phyloP scores from a whole-genome alignment of 495 filamentous ascomycete genomes.

The Aspergillus bridgeri region DNA sequence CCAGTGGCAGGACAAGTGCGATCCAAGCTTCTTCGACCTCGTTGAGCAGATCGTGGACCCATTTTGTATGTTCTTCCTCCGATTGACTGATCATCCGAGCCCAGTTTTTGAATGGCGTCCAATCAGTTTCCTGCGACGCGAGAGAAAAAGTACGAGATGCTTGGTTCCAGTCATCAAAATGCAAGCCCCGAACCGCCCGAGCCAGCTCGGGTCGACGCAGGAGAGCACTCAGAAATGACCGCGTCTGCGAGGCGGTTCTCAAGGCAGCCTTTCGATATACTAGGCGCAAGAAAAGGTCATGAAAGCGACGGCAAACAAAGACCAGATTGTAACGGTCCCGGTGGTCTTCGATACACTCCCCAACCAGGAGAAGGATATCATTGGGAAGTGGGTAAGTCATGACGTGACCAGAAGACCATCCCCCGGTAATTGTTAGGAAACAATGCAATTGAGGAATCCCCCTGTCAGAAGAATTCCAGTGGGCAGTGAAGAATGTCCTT shows the following conservation, averaged over 20 bases:
- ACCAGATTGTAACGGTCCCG: slow-evolving; percentile 31
- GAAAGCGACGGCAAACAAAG: slow-evolving; percentile 29
- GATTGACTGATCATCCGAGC: slow-evolving; percentile 17
- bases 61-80: slow-evolving; percentile 21
- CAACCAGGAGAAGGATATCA: slow-evolving; percentile 32
- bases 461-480: background rate
- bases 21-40: slow-evolving; percentile 31
- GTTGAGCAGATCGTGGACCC: slow-evolving; percentile 22
- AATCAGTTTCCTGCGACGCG: slow-evolving; percentile 6
- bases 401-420: background rate
- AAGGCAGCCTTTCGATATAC: slow-evolving; percentile 23
- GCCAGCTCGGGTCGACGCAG: slow-evolving; percentile 23
- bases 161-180: slow-evolving; percentile 23
- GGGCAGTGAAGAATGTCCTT: background rate
- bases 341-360: slow-evolving; percentile 27
- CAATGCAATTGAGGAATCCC: slow-evolving; percentile 2
- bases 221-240: slow-evolving; percentile 25
- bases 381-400: slow-evolving; percentile 19
- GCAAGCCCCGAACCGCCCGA: slow-evolving; percentile 23
- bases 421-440: background rate
- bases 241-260: slow-evolving; percentile 16
- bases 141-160: background rate
- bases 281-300: slow-evolving; percentile 28
- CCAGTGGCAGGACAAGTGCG: slow-evolving; percentile 26
- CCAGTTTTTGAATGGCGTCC: slow-evolving; percentile 12